These are phyloP conservation scores for Pueraria montana DNA, from an alignment of 306 rosid genomes.

Conservation along the genomic window DNA sequence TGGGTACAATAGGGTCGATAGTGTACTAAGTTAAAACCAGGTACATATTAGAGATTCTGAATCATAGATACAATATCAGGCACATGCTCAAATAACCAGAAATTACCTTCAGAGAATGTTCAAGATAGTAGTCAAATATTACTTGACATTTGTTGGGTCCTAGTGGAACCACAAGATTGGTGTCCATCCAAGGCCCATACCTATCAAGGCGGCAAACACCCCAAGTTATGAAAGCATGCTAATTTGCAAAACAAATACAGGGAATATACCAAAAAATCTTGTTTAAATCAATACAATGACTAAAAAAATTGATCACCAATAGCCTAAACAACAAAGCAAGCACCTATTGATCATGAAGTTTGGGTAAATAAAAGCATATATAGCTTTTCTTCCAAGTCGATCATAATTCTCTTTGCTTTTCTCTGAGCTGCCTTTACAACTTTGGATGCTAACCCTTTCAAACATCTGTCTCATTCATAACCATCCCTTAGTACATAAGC, in stretches of 20 bases:
- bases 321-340: conserved; percentile 39
- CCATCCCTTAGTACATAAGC: conserved; percentile 40
- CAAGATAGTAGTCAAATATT: conserved; percentile 87
- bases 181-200: conserved; percentile 99
- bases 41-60: conserved; percentile 12
- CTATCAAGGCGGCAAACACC: conserved; percentile 52
- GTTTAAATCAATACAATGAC: not conserved
- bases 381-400: conserved; percentile 82
- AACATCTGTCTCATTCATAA: conserved; percentile 60
- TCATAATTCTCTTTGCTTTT: conserved; percentile 58
- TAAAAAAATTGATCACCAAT: conserved; percentile 2
- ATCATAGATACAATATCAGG: not conserved
- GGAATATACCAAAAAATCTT: not conserved
- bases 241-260: conserved; percentile 33
- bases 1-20: not conserved
- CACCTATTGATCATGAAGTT: conserved; percentile 97
- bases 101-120: conserved; percentile 76
- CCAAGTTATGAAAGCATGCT: conserved; percentile 16
- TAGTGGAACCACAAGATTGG: conserved; percentile 90
- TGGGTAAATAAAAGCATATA: conserved; percentile 86
- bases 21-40: not conserved
- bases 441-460: conserved; percentile 90
- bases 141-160: conserved; percentile 83
- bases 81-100: conserved; percentile 21
- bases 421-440: conserved; percentile 66